Conservation (phyloP, 148 eudicot species). For the Heliosperma pusillum region DNA sequence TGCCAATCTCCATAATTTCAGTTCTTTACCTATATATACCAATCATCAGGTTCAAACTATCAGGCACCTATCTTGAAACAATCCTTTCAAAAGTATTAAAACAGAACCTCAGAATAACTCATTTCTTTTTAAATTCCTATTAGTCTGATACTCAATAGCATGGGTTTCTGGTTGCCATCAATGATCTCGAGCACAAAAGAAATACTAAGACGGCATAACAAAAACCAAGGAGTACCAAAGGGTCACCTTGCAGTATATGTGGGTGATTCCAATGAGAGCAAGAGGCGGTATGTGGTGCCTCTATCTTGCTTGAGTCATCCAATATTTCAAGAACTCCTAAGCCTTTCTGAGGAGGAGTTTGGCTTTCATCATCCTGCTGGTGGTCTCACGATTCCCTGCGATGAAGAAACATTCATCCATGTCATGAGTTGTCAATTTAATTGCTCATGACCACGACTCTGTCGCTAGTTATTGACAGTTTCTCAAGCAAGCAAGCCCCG, state of each 20-base stretch:
- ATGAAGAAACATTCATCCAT: conserved; percentile 28
- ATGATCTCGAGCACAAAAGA: too few relatives aligned
- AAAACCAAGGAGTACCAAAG: conserved; percentile 29
- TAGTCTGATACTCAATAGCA: background rate
- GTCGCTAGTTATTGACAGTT: too few relatives aligned
- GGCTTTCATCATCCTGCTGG: conserved; percentile 35
- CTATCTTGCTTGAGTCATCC: conserved; percentile 35
- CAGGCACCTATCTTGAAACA: background rate
- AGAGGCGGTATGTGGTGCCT: conserved; percentile 33
- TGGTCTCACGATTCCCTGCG: conserved; percentile 37
- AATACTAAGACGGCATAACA: conserved; percentile 10
- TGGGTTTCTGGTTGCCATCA: too few relatives aligned
- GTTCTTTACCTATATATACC: background rate
- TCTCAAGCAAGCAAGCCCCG: background rate
- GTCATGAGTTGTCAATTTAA: conserved; percentile 1
- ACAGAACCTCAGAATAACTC: background rate
- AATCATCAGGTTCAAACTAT: conserved; percentile 6
- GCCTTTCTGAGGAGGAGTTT: conserved; percentile 37
- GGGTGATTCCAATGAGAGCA: conserved; percentile 23
- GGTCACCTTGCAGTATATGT: conserved; percentile 39
- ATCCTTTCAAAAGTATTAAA: background rate
- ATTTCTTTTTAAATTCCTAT: background rate
- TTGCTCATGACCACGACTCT: background rate
- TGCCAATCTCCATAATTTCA: background rate
- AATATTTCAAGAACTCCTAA: conserved; percentile 31